Base-by-base conservation (phyloP, 2,329 filamentous ascomycete species). In the Phoma sp. region DNA sequence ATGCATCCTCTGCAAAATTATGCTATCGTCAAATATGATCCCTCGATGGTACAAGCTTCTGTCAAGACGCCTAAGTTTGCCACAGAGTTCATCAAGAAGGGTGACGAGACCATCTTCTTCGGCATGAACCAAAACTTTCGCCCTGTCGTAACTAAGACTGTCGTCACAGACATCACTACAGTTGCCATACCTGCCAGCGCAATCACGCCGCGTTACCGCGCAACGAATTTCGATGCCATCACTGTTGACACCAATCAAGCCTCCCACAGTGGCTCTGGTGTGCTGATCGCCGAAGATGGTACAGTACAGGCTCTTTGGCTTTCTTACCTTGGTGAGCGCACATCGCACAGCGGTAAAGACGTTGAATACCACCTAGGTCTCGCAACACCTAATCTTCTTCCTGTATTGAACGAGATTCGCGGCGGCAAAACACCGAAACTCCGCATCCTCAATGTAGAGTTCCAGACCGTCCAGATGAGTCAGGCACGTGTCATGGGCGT, bases 401-500 rank as follows among this genome's bases (percentile, higher is more conserved):
- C 93, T 0, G 89, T 99, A n/a, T 83, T 97, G 37, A 84, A 88
- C 18, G 87, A 96, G 72, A 91, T 99, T 58, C 91, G 93, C 72
- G 82, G 86, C 55, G 93, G 91, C 29, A 80, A 87, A 55, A 86
- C 85, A 23, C 96, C 95, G 0, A 88, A 90, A 62, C 81, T 99
- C 30, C 87, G 93, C 13, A 96, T 99, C 73, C 79, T 99, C 39
- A 95, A 95, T 47, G 91, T 97, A 67, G 95, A 99, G 75, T 93
- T 96, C 69, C 90, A 96, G 54, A 89, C 95, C 9, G 91, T 99
- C 27, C 92, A 96, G 69, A 98, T 99, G 93, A 90, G 89, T 35
- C 95, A 99, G 77, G 93, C 91, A 13, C 89, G 93, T 33, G 91
- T 98, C 62, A 98, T 99, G 93, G 95, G 95, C 8, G 91, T 98